phyloP scores from a whole-genome alignment of 305 asterid species.

The Solanum hybrid region DNA sequence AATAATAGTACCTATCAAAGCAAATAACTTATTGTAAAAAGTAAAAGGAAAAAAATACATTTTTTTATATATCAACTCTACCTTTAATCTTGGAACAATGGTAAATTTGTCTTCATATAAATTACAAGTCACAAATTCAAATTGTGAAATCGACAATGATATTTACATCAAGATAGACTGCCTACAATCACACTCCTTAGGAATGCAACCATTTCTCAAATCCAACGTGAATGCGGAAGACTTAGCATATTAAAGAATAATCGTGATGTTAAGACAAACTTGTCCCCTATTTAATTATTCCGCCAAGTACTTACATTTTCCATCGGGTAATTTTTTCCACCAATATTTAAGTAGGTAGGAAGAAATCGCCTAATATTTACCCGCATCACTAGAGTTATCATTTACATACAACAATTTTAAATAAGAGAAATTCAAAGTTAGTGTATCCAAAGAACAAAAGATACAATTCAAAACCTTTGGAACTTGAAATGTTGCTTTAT shows the following conservation, averaged over 20 bases:
- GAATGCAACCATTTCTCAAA: not conserved
- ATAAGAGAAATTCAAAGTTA: not conserved
- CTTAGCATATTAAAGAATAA: too few species aligned
- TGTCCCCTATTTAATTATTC: not conserved
- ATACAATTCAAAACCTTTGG: not conserved
- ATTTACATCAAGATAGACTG: not conserved
- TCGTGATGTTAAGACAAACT: not conserved
- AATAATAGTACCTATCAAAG: not conserved
- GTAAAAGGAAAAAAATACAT: too few species aligned
- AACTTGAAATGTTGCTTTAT: not conserved
- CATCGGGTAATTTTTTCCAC: not conserved
- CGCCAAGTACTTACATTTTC: fast-evolving
- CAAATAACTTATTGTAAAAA: not conserved
- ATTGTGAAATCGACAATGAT: not conserved
- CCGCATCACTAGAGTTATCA: not conserved
- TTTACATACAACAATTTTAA: not conserved
- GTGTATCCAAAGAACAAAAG: not conserved
- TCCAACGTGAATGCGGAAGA: not conserved
- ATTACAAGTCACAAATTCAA: not conserved
- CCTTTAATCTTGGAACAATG: not conserved
- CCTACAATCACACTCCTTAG: not conserved
- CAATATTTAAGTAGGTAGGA: not conserved
- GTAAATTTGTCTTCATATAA: not conserved
- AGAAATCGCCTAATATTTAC: not conserved
- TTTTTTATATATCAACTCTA: not conserved